Evolutionary conservation across 305 asterid genomes (phyloP), one percentile per base, ranked within the genome.

Genomic region (Fraxinus xanthoxyloides): DNA sequence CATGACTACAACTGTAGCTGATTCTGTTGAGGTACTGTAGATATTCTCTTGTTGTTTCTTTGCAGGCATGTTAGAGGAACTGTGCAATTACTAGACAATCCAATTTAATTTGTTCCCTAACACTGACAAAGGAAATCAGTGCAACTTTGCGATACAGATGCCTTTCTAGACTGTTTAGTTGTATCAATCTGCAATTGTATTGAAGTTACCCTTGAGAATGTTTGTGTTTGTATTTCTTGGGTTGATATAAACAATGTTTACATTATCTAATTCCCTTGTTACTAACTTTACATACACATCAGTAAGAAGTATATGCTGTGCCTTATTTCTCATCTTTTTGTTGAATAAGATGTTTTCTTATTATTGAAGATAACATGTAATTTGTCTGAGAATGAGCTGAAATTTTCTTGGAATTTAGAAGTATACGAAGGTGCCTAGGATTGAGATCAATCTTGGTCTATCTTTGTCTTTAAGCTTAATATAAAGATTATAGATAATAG

Each of bases 1-100:
- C 90, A 96, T 96, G 97, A 79, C 98, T 84, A 94, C 99, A 56
- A 96, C 98, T 73, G 98, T 92, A 77, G 92, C 94, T 83, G 99
- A 96, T 85, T 93, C 98, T 74, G 93, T 96, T 77, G 99, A 94
- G 99, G 99, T 96, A 96, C 81, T 83, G 65, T 40, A 80, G 26
- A 69, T 46, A 38, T 76, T 85, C 79, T 70, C 69, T 36, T 35
- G 69, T 56, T 13, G 59, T 63, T 35, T 73, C 54, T 63, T 12
- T 77, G 63, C 82, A 69, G 46, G 54, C n/a, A 48, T 56, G 36
- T 69, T 28, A 30, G 75, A 69, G 75, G 7, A 65, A 4, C 13
- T 69, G 40, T 28, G 9, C 34, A 6, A 31, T 70, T 70, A 70
- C 43, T 70, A 19, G 65, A 70, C 75, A 30, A 70, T 70, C 24